A percentile compares a stretch with the other conserved stretches of the same genome.
Evolutionary conservation across 768 basidiomycete genomes (phyloP).

Genomic region (Gymnopilus dilepis): DNA sequence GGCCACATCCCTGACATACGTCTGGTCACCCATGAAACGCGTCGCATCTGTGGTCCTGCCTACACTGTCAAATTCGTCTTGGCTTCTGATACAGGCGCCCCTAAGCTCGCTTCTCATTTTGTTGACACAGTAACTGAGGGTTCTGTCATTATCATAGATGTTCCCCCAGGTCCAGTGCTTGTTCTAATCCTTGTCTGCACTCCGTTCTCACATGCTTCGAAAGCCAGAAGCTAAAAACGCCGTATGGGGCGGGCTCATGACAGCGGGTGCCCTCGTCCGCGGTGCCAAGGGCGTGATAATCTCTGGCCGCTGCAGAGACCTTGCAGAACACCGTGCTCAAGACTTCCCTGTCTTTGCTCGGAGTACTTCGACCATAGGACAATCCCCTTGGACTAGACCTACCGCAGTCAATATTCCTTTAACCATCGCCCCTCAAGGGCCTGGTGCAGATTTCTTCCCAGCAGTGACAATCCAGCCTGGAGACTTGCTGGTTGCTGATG

Average conservation of each 20-base stretch:
- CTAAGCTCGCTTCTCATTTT: conserved; percentile 74
- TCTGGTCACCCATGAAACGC: conserved; percentile 52
- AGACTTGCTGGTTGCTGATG: conserved; percentile 86
- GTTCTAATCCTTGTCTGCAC: conserved; percentile 13
- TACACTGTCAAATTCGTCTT: conserved; percentile 88
- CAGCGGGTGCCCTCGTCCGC: conserved; percentile 79
- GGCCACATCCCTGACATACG: conserved; percentile 84
- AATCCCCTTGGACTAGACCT: conserved; percentile 82
- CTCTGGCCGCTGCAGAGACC: conserved; percentile 84
- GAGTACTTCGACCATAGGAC: conserved; percentile 84
- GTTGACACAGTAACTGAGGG: conserved; percentile 76
- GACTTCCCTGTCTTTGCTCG: conserved; percentile 84
- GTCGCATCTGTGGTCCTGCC: conserved; percentile 71
- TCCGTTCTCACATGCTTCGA: conserved; percentile 22
- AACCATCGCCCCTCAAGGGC: conserved; percentile 47
- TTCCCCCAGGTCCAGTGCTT: conserved; percentile 62
- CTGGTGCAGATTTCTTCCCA: conserved; percentile 51
- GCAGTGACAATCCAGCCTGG: conserved; percentile 67
- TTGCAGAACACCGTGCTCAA: conserved; percentile 73
- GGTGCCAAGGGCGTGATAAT: conserved; percentile 78
- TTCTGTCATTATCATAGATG: conserved; percentile 74
- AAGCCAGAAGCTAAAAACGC: conserved; percentile 71
- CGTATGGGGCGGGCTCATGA: conserved; percentile 94
- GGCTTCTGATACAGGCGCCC: conserved; percentile 59
- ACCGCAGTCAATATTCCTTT: conserved; percentile 76